A percentile compares a stretch with the other conserved stretches of the same genome.
Evolutionary conservation across 768 basidiomycete species (phyloP).

Genomic region (Cystofilobasidium macerans): DNA sequence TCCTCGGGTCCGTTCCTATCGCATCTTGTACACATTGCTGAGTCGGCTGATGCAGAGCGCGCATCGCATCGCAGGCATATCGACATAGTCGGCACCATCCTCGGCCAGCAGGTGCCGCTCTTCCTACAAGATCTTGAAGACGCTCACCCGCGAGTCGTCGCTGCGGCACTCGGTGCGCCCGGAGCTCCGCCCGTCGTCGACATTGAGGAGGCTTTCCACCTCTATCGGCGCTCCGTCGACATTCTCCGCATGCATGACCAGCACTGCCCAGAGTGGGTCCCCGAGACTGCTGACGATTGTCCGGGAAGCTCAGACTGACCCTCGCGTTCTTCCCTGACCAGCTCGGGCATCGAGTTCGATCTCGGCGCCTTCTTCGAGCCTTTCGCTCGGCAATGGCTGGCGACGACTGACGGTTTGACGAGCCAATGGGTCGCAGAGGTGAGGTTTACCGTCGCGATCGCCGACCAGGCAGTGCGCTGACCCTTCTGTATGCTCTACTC

Average conservation of each 20-base stretch:
- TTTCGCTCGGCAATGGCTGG: constrained; percentile 76
- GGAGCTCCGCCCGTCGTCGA: constrained; percentile 43
- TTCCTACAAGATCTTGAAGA: constrained; percentile 56
- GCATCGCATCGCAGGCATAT: constrained; percentile 35
- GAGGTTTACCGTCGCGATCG: too few relatives aligned
- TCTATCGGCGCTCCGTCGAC: constrained; percentile 68
- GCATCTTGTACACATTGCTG: neutral
- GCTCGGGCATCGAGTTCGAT: constrained; percentile 45
- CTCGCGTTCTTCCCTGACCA: neutral
- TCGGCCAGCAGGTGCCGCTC: constrained; percentile 49
- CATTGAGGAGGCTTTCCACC: constrained; percentile 76
- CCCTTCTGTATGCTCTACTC: neutral
- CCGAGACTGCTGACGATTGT: neutral
- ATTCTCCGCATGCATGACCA: constrained; percentile 68
- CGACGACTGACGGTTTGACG: constrained; percentile 80
- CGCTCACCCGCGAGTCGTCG: constrained; percentile 62
- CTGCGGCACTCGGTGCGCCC: constrained; percentile 39
- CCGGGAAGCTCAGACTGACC: constrained; percentile 12
- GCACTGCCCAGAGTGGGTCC: constrained; percentile 63
- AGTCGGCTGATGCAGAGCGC: too few relatives aligned
- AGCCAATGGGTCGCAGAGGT: constrained; percentile 88
- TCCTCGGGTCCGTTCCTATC: constrained; percentile 54
- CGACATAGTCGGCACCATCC: constrained; percentile 61
- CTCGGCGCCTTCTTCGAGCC: constrained; percentile 70
- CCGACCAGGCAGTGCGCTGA: too few relatives aligned